Evolutionary conservation across 495 filamentous ascomycete genomes (phyloP).

Genomic region (Gamarada debralockiae): DNA sequence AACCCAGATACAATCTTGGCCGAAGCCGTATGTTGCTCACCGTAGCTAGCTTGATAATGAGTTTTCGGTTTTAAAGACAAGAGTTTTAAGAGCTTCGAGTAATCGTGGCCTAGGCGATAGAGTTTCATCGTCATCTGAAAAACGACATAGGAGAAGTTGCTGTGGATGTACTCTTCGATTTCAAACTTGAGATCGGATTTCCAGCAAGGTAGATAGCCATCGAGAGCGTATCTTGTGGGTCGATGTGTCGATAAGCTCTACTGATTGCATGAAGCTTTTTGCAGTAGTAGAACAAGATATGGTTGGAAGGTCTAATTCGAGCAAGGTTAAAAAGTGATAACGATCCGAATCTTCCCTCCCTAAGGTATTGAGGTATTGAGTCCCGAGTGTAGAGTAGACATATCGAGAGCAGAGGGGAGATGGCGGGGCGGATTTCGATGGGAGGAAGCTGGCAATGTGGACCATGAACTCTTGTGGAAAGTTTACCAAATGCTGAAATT

Average conservation of each 20-base stretch:
- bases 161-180: background rate
- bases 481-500: slow-evolving; percentile 6
- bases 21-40: slow-evolving; percentile 8
- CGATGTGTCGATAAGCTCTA: background rate
- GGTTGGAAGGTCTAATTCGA: slow-evolving; percentile 5
- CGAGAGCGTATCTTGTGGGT: background rate
- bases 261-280: slow-evolving; percentile 10
- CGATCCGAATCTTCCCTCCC: background rate
- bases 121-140: slow-evolving; percentile 17
- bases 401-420: slow-evolving; percentile 3
- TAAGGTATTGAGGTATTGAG: slow-evolving; percentile 3
- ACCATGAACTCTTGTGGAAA: slow-evolving; percentile 9
- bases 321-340: slow-evolving; percentile 2
- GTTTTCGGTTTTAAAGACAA: slow-evolving; percentile 4
- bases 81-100: slow-evolving; percentile 6
- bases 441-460: slow-evolving; percentile 4
- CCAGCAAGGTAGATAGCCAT: slow-evolving; percentile 3
- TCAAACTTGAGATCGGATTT: background rate
- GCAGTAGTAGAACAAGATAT: slow-evolving; percentile 8
- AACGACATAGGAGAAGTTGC: slow-evolving; percentile 6
- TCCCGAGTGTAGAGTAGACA: slow-evolving; percentile 4
- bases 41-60: background rate
- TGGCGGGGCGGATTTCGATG: slow-evolving; percentile 4
- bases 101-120: slow-evolving; percentile 5
- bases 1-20: slow-evolving; percentile 8